phyloP scores from a whole-genome alignment of 495 filamentous ascomycete species.

The Xylaria scruposa region DNA sequence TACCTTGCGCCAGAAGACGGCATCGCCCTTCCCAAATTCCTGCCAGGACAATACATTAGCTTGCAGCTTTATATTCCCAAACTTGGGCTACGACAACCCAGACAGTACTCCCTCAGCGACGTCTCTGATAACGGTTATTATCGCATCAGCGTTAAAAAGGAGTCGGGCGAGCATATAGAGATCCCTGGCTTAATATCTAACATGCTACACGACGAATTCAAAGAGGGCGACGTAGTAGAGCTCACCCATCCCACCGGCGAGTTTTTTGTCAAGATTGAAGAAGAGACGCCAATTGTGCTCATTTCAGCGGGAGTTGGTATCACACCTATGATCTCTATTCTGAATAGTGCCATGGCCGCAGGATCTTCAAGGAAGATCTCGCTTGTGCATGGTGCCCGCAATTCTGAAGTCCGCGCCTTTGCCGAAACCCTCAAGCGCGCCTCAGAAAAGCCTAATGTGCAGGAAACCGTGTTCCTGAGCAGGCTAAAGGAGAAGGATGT shows the following conservation, averaged over 20 bases:
- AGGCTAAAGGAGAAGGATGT: constrained; percentile 51
- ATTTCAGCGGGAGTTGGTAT: constrained; percentile 75
- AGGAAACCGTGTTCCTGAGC: constrained; percentile 50
- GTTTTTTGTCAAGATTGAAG: constrained; percentile 63
- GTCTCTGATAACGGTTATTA: constrained; percentile 63
- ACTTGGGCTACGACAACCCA: constrained; percentile 64
- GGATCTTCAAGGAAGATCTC: constrained; percentile 57
- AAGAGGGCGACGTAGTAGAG: constrained; percentile 64
- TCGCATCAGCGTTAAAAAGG: constrained; percentile 75
- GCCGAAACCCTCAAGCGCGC: constrained; percentile 56
- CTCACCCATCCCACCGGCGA: constrained; percentile 74
- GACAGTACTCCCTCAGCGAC: constrained; percentile 78
- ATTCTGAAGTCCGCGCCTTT: constrained; percentile 57
- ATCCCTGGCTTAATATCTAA: constrained; percentile 74
- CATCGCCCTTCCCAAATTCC: constrained; percentile 63
- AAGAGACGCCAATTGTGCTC: constrained; percentile 62
- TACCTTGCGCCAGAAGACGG: constrained; percentile 72
- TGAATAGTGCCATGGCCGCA: constrained; percentile 61
- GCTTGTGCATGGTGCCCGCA: constrained; percentile 68
- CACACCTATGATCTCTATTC: constrained; percentile 70
- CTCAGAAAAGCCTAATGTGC: constrained; percentile 44
- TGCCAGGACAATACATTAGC: constrained; percentile 75
- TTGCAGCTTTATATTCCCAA: constrained; percentile 64
- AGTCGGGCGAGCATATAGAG: constrained; percentile 55
- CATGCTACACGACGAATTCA: constrained; percentile 66